Evolutionary conservation across 805 yeast species (phyloP).

Genomic region (Cyberlindnera mrakii): DNA sequence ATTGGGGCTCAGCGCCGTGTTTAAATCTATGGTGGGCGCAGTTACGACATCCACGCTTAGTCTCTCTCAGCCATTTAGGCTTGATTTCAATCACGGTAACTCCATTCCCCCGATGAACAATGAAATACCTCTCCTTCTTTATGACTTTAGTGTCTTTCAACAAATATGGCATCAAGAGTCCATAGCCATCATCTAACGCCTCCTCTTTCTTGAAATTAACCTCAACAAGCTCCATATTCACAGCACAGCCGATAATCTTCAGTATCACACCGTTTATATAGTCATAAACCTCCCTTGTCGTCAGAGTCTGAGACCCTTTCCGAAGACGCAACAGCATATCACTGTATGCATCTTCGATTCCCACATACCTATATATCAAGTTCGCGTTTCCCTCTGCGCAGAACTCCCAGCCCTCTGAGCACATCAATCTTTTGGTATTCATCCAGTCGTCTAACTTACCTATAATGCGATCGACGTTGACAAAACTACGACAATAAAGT

Average conservation of each 20-base stretch:
- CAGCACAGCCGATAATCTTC: conserved; percentile 25
- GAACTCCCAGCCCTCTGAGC: conserved; percentile 32
- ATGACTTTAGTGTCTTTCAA: conserved; percentile 27
- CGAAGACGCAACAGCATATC: conserved; percentile 28
- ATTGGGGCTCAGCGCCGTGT: conserved; percentile 26
- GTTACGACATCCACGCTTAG: conserved; percentile 40
- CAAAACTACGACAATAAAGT: too few species aligned
- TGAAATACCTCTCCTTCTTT: conserved; percentile 31
- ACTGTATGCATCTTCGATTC: conserved; percentile 27
- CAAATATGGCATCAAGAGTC: conserved; percentile 37
- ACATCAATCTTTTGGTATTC: not conserved
- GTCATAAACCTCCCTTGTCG: conserved; percentile 11
- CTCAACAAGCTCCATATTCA: conserved; percentile 15
- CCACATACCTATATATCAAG: conserved; percentile 35
- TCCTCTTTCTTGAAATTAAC: conserved; percentile 8
- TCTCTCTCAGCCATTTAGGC: conserved; percentile 53
- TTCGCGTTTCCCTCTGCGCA: conserved; percentile 48
- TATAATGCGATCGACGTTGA: too few species aligned
- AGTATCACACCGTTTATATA: conserved; percentile 6
- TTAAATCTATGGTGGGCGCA: conserved; percentile 44
- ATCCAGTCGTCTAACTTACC: too few species aligned
- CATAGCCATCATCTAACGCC: conserved; percentile 33
- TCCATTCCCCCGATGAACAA: conserved; percentile 20
- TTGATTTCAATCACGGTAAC: conserved; percentile 40
- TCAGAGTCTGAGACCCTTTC: conserved; percentile 19